Conservation (phyloP, 2,329 filamentous ascomycete genomes). For the Metarhizium rileyi region DNA sequence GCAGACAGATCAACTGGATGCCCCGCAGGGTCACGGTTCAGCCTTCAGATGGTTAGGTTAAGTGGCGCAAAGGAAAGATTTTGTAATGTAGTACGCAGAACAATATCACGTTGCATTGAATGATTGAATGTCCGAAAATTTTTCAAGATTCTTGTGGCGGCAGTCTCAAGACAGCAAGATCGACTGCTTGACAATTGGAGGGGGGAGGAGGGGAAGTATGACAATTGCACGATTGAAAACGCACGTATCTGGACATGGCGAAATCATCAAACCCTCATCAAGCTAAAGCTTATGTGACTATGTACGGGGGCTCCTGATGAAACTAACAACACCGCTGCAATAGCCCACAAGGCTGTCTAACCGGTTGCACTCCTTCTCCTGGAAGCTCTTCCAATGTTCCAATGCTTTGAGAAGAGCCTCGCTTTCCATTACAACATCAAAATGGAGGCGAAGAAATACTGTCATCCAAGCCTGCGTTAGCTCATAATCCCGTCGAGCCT, state of each 20-base stretch:
- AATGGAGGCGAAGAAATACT: constrained; percentile 78
- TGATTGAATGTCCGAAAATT: no score
- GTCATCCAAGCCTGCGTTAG: constrained; percentile 96
- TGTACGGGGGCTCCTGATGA: constrained; percentile 53
- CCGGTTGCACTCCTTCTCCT: constrained; percentile 60
- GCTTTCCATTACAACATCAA: constrained; percentile 43
- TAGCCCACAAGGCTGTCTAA: constrained; percentile 75
- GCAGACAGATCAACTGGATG: not conserved
- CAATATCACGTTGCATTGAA: no score
- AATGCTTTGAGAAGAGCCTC: constrained; percentile 48
- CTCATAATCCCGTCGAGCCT: constrained; percentile 73
- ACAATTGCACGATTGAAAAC: no score
- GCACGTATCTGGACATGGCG: not conserved
- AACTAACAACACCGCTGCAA: constrained; percentile 75
- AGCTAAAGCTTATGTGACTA: not conserved
- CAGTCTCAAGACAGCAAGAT: no score
- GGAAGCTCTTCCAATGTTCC: constrained; percentile 59
- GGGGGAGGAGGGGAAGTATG: no score
- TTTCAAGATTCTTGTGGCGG: no score
- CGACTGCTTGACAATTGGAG: no score
- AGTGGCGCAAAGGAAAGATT: not conserved
- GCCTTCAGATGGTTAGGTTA: not conserved
- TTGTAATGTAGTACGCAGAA: no score
- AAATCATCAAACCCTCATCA: not conserved
- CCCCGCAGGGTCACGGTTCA: no score